Base-by-base conservation (phyloP, 176 grass and related monocot genomes). In the Carex scoparia region DNA sequence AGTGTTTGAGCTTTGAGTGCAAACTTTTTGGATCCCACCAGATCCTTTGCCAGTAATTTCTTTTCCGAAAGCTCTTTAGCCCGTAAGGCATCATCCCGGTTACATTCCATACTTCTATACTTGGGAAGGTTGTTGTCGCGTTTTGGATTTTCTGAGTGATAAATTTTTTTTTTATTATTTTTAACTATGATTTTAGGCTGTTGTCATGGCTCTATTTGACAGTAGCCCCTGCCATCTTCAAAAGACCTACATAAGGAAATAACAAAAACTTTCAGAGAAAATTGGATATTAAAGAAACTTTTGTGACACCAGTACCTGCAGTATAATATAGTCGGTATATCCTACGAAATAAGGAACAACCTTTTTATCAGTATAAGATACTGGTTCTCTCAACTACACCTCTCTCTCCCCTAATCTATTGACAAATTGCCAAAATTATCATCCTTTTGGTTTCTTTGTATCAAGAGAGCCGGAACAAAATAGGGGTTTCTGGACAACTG, bases 1-100 rank as follows among this genome's bases (percentile, higher is more conserved):
- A 94, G 87, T 59, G 85, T 92, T 68, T 95, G 91, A 23, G 96
- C 96, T 86, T 98, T 98, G 63, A 95, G 65, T 51, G 96, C 93
- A 0, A 88, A 95, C 27, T 95, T 98, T 73, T 85, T 89, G 1
- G 96, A 93, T 32, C 91, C 91, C 66, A 71, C 86, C 16, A 95
- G 81, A 79, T 99, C 88, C 0, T 59, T 89, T 0, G 88, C 83
- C 49, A 81, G 81, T 54, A 99, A 99, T 86, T 94, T 99, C 53
- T 81, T 90, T 79, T 99, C 96, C 0, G 96, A 91, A 33, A 84
- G 86, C 80, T 86, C 79, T 85, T 91, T 90, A 7, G 90, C 96
- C 87, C 89, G 87, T 14, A 99, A 33, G 73, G 96, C 96, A 30
- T 94, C 91, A 76, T 94, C 90, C 87, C 88, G 91, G 83, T 82